Conservation (phyloP, 2,329 filamentous ascomycete genomes). For the Trichoderma polysporum region DNA sequence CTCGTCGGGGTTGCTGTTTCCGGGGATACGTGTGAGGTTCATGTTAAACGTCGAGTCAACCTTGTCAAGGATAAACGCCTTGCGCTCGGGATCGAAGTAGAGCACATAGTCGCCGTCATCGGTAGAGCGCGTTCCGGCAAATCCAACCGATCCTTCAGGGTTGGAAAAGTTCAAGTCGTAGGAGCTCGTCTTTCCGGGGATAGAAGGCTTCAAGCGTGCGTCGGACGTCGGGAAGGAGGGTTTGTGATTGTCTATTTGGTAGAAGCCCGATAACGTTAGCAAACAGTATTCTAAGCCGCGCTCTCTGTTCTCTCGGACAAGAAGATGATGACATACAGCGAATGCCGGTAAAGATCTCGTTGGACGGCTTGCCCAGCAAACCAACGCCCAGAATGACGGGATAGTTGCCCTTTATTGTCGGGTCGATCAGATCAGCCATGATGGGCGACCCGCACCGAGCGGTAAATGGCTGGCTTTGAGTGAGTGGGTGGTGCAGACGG, state of each 20-base stretch:
- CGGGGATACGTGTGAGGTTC: slow-evolving; percentile 73
- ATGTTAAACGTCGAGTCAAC: slow-evolving; percentile 82
- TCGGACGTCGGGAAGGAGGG: slow-evolving; percentile 51
- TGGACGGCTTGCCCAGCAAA: slow-evolving; percentile 54
- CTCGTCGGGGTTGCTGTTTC: slow-evolving; percentile 60
- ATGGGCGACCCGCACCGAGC: background rate
- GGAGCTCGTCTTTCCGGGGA: slow-evolving; percentile 49
- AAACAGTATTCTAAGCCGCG: no score
- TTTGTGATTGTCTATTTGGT: slow-evolving; percentile 60
- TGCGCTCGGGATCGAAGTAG: slow-evolving; percentile 71
- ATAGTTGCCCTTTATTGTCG: slow-evolving; percentile 61
- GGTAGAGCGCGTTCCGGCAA: slow-evolving; percentile 58
- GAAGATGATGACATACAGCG: slow-evolving; percentile 47
- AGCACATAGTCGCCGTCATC: slow-evolving; percentile 63
- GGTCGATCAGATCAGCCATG: slow-evolving; percentile 50
- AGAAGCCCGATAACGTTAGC: slow-evolving; percentile 18
- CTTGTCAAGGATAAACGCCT: slow-evolving; percentile 79
- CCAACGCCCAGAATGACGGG: slow-evolving; percentile 64
- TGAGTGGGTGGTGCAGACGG: background rate
- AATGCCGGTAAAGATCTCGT: slow-evolving; percentile 60
- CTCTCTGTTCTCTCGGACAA: background rate
- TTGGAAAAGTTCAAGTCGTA: slow-evolving; percentile 58
- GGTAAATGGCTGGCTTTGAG: background rate
- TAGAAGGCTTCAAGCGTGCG: slow-evolving; percentile 52
- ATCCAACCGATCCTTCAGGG: slow-evolving; percentile 57